A percentile compares a stretch with the other conserved stretches of the same genome.
These are phyloP conservation scores for Eucalyptus microcorys DNA, from an alignment of 345 rosid genomes.

Conservation along the genomic window DNA sequence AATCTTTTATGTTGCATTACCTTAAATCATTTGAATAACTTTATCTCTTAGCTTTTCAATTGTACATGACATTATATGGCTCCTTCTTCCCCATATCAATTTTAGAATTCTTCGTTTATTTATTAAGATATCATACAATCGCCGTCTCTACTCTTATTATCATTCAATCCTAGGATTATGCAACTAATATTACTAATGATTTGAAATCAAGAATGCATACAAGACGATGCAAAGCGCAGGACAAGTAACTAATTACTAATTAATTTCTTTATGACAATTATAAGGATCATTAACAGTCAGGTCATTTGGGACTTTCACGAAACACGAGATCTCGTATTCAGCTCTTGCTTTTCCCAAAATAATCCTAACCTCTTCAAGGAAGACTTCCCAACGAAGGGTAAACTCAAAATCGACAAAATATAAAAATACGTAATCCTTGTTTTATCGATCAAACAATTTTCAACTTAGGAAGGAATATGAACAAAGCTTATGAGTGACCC, in stretches of 20 bases:
- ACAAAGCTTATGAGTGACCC: not conserved
- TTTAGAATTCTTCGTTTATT: not conserved
- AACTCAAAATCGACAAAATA: not conserved
- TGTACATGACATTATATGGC: not conserved
- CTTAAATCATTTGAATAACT: not conserved
- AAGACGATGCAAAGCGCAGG: fast-evolving
- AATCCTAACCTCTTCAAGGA: not conserved
- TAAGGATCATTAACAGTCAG: not conserved
- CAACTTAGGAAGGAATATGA: not conserved
- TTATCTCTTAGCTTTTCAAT: not conserved
- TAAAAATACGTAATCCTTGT: not conserved
- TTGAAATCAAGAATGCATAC: not conserved
- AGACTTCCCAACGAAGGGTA: not conserved
- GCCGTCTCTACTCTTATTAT: not conserved
- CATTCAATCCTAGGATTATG: not conserved
- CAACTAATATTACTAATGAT: not conserved
- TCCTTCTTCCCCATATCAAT: not conserved
- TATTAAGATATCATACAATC: not conserved
- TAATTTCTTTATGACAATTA: not conserved
- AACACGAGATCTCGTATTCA: not conserved
- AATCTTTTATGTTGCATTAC: not conserved
- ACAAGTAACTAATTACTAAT: not conserved
- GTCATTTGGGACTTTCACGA: not conserved
- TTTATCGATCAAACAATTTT: not conserved
- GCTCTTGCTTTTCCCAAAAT: not conserved